Percentiles rank a stretch among this genome's conserved stretches.
Evolutionary conservation across 192 early-diverging fungal species (phyloP).

Genomic region (Linnemannia hyalina): DNA sequence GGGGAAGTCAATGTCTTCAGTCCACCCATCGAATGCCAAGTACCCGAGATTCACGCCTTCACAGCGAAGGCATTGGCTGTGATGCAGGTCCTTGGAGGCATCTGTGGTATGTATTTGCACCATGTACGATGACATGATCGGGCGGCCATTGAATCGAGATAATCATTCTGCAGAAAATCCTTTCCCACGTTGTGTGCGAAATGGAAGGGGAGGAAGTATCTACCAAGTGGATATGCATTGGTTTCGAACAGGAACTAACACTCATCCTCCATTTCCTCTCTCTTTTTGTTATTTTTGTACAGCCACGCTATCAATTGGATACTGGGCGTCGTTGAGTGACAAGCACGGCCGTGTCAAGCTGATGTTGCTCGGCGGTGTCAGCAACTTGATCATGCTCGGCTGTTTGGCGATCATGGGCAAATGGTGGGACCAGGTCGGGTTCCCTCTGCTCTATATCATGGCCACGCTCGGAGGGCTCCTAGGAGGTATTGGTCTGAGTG

Average conservation of each 20-base stretch:
- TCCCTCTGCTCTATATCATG: slow-evolving; percentile 18
- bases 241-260: not conserved
- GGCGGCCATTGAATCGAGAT: not conserved
- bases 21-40: slow-evolving; percentile 9
- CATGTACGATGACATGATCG: not conserved
- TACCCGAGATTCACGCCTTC: slow-evolving; percentile 40
- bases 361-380: slow-evolving; percentile 13
- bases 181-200: not conserved
- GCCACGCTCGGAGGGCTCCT: slow-evolving; percentile 7
- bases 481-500: slow-evolving; percentile 20
- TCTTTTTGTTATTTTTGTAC: not conserved
- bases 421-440: slow-evolving; percentile 46
- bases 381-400: slow-evolving; percentile 9
- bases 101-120: slow-evolving; percentile 25
- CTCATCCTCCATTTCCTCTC: not conserved
- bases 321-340: slow-evolving; percentile 46
- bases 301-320: slow-evolving; percentile 40
- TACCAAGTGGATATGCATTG: not conserved
- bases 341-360: slow-evolving; percentile 34
- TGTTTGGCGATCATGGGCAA: slow-evolving; percentile 15
- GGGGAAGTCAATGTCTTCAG: not conserved
- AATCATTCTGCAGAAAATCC: too few species aligned
- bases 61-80: slow-evolving; percentile 25
- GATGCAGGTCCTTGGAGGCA: slow-evolving; percentile 23
- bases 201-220: not conserved